These are phyloP conservation scores for Starmerella ratchasimensis DNA, from an alignment of 805 yeast genomes.

Conservation along the genomic window DNA sequence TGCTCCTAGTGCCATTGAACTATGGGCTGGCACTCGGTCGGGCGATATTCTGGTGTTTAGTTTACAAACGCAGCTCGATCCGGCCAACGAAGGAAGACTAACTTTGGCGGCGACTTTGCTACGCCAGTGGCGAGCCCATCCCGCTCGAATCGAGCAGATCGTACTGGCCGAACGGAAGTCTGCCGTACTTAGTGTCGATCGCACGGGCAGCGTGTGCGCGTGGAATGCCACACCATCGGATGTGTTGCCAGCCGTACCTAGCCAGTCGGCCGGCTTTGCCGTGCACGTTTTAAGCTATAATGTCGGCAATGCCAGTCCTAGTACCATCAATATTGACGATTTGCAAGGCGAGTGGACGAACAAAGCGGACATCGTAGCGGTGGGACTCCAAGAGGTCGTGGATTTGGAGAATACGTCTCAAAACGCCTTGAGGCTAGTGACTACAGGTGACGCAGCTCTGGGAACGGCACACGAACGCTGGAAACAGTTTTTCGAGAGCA, in stretches of 20 bases:
- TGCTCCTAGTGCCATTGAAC: slow-evolving; percentile 12
- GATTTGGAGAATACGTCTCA: slow-evolving; percentile 77
- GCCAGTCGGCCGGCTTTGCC: slow-evolving; percentile 9
- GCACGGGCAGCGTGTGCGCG: slow-evolving; percentile 9
- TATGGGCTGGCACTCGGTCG: slow-evolving; percentile 30
- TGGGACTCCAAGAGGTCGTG: slow-evolving; percentile 83
- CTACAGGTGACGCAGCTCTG: slow-evolving; percentile 34
- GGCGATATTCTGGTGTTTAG: slow-evolving; percentile 28
- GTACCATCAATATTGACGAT: slow-evolving; percentile 21
- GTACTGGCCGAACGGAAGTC: slow-evolving; percentile 9
- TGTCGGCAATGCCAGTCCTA: slow-evolving; percentile 29
- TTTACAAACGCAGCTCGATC: slow-evolving; percentile 9
- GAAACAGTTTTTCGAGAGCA: slow-evolving; percentile 23
- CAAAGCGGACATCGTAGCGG: slow-evolving; percentile 50
- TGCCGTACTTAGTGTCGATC: slow-evolving; percentile 8
- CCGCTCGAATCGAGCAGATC: slow-evolving; percentile 20
- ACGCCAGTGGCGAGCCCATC: slow-evolving; percentile 30
- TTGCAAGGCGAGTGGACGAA: slow-evolving; percentile 2
- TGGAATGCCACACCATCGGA: slow-evolving; percentile 22
- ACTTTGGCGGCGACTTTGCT: slow-evolving; percentile 25
- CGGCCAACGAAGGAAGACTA: not conserved
- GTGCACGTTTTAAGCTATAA: slow-evolving; percentile 31
- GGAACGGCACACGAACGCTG: slow-evolving; percentile 24
- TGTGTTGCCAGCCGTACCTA: slow-evolving; percentile 19
- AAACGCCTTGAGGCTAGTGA: slow-evolving; percentile 39